phyloP scores from a whole-genome alignment of 2,329 filamentous ascomycete genomes.

The Myriosclerotinia scirpicola region DNA sequence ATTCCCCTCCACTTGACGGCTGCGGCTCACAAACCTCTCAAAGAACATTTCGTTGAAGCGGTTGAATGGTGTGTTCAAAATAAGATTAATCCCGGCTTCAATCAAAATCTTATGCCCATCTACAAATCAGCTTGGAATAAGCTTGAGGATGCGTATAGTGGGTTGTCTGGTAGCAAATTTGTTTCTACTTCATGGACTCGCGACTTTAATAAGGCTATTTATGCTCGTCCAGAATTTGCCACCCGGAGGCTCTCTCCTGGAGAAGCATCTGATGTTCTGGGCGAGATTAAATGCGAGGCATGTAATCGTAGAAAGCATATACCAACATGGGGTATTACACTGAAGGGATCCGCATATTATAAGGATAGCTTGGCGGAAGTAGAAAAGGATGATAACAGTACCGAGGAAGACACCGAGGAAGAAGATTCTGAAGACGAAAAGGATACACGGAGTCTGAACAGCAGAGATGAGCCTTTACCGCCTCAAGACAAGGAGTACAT shows the following conservation, averaged over 20 bases:
- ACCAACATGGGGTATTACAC: slow-evolving; percentile 62
- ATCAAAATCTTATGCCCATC: slow-evolving; percentile 56
- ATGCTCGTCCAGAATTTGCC: slow-evolving; percentile 60
- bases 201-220: slow-evolving; percentile 64
- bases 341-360: slow-evolving; percentile 66
- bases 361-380: slow-evolving; percentile 65
- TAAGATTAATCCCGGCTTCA: slow-evolving; percentile 71
- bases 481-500: slow-evolving; percentile 50
- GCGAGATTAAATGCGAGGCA: slow-evolving; percentile 45
- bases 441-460: slow-evolving; percentile 44
- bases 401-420: slow-evolving; percentile 42
- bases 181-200: slow-evolving; percentile 68
- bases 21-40: slow-evolving; percentile 64
- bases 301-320: slow-evolving; percentile 70
- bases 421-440: slow-evolving; percentile 43
- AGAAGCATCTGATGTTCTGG: slow-evolving; percentile 47
- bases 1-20: slow-evolving; percentile 70
- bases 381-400: slow-evolving; percentile 43
- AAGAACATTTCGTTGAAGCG: slow-evolving; percentile 70
- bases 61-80: slow-evolving; percentile 82
- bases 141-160: slow-evolving; percentile 68
- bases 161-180: slow-evolving; percentile 68
- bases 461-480: slow-evolving; percentile 49
- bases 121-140: slow-evolving; percentile 70
- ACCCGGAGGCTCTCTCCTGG: slow-evolving; percentile 25